These are phyloP conservation scores for Leptographium radiaticola DNA, from an alignment of 2,329 filamentous ascomycete species.

Conservation along the genomic window DNA sequence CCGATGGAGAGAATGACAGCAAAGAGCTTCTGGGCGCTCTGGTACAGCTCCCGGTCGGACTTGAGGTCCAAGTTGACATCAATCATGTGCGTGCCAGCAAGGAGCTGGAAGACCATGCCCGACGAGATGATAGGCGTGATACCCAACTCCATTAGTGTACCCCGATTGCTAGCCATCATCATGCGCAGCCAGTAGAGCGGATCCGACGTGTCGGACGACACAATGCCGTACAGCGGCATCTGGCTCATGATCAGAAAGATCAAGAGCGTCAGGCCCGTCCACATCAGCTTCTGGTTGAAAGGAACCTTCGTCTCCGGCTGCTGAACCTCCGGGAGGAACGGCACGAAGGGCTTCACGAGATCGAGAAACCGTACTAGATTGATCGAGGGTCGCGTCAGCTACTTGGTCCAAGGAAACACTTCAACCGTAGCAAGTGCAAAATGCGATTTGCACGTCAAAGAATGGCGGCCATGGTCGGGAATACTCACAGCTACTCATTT, in stretches of 20 bases:
- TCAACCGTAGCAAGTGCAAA: no score
- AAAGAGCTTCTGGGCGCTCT: slow-evolving; percentile 98
- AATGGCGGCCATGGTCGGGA: not conserved
- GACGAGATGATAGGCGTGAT: slow-evolving; percentile 99
- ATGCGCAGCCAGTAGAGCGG: slow-evolving; percentile 99
- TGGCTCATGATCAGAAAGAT: slow-evolving; percentile 99
- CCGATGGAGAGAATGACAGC: slow-evolving; percentile 96
- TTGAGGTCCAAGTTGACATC: slow-evolving; percentile 99
- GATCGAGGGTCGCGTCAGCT: not conserved
- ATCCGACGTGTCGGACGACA: slow-evolving; percentile 96
- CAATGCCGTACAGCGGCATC: slow-evolving; percentile 98
- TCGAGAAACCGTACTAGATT: slow-evolving; percentile 90
- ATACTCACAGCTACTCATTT: slow-evolving; percentile 25
- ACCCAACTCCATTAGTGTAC: slow-evolving; percentile 90
- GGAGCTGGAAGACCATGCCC: slow-evolving; percentile 99
- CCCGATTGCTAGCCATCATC: slow-evolving; percentile 98
- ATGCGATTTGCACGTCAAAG: not conserved
- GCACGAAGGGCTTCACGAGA: slow-evolving; percentile 98
- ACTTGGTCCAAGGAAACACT: no score
- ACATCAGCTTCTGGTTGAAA: slow-evolving; percentile 98
- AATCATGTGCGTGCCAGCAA: slow-evolving; percentile 98
- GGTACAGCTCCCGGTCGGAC: slow-evolving; percentile 98
- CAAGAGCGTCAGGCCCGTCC: slow-evolving; percentile 84
- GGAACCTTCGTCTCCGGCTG: slow-evolving; percentile 96
- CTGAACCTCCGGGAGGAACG: slow-evolving; percentile 98